Evolutionary conservation across 352 stramenopile genomes (phyloP), one percentile per base, ranked within the genome.

Genomic region (Globisporangium emineosum): DNA sequence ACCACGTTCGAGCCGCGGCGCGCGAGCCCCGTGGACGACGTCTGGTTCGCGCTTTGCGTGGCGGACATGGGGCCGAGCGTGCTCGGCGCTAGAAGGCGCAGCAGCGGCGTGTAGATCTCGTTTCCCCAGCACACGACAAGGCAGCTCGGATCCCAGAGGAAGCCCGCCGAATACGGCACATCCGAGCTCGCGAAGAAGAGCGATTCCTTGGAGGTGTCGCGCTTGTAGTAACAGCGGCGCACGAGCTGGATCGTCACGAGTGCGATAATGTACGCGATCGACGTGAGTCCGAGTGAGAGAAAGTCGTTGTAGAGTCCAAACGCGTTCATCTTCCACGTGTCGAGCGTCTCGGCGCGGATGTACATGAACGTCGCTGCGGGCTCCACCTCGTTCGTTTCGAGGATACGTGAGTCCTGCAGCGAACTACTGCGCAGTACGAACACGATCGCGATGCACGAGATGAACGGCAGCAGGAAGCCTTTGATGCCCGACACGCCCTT

Each of bases 321-420:
- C 3, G 79, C 70, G 50, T 83, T 83, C 75, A 83, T 86, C 54
- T 86, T 86, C 77, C 77, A 86, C 19, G 66, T 72, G 58, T 86
- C 77, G 30, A 83, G 64, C 19, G 73, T 81, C 65, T 86, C 77
- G 9, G 77, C 74, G 25, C 75, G 77, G 42, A 86, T 67, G 57
- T 81, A 62, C 77, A 86, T 86, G 60, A 86, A 81, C n/a, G 77
- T 86, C 27, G 67, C 64, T 3, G 77, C 70, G 0, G 75, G 75
- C 32, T 86, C 75, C 19, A 86, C 77, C 35, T 83, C 70, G 52
- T 86, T 86, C 7, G 77, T 72, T 51, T 86, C 77, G 56, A 86
- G 70, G 30, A 86, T 77, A 17, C 77, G 71, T 6, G 77, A 69
- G 47, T 86, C 75, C 21, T 79, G 60, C 9, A 70, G 43, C 8